Percentiles rank a stretch among this genome's conserved stretches.
Evolutionary conservation across 257 asterid species (phyloP).

Genomic region (Prunella vulgaris): DNA sequence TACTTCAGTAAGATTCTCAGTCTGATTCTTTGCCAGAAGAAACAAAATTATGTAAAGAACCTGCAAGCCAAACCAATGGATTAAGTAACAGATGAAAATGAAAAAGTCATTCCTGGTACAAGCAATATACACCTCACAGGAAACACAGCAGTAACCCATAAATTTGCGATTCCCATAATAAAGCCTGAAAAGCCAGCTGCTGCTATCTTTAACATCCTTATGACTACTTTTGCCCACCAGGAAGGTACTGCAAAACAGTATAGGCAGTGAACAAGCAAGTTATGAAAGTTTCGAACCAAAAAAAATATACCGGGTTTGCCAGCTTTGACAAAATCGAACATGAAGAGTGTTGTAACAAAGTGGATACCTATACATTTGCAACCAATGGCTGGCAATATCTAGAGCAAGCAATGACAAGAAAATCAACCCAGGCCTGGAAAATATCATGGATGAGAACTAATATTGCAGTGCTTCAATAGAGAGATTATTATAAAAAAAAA

Average conservation of each 20-base stretch:
- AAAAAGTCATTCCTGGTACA: not conserved
- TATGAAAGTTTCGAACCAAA: not conserved
- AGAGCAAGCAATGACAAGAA: conserved; percentile 86
- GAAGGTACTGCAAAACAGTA: conserved; percentile 60
- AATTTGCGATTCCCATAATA: conserved; percentile 81
- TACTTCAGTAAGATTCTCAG: conserved; percentile 52
- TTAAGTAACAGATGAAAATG: conserved; percentile 6
- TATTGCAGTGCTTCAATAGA: not conserved
- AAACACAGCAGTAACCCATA: conserved; percentile 89
- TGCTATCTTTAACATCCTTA: conserved; percentile 91
- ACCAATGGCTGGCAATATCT: conserved; percentile 96
- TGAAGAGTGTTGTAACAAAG: not conserved
- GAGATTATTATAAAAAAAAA: not conserved
- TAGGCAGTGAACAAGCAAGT: not conserved
- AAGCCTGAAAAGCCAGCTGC: conserved; percentile 83
- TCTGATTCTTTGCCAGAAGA: conserved; percentile 67
- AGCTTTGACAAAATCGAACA: not conserved
- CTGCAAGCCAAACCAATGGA: conserved; percentile 35
- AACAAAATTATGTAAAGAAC: conserved; percentile 78
- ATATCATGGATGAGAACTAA: conserved; percentile 19
- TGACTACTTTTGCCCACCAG: conserved; percentile 86
- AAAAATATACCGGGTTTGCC: not conserved
- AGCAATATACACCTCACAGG: conserved; percentile 79
- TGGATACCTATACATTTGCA: conserved; percentile 94
- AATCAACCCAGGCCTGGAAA: conserved; percentile 76